Conservation (phyloP, 140 eudicot genomes). For the Bidens hawaiensis region DNA sequence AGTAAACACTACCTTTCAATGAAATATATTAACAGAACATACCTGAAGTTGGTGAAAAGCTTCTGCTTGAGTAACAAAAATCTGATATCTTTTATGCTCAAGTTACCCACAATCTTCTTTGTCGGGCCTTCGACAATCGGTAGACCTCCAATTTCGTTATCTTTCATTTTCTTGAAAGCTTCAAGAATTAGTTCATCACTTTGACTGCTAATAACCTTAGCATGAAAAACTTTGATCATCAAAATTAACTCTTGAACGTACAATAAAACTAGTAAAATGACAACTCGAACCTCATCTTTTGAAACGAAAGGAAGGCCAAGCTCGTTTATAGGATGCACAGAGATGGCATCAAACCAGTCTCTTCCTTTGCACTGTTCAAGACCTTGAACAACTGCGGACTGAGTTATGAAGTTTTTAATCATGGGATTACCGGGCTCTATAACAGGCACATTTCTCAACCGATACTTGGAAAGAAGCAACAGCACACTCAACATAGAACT, state of each 20-base stretch:
- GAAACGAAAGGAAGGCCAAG: slow-evolving; percentile 91
- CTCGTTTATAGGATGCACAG: slow-evolving; percentile 60
- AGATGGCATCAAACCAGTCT: slow-evolving; percentile 87
- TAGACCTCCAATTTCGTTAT: slow-evolving; percentile 81
- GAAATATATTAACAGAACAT: not conserved
- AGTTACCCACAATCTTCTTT: slow-evolving; percentile 70
- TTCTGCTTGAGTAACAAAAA: slow-evolving; percentile 75
- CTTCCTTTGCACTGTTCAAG: slow-evolving; percentile 81
- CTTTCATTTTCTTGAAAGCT: slow-evolving; percentile 92
- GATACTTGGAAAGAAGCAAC: slow-evolving; percentile 75
- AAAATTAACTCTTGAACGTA: not conserved
- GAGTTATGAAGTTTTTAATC: slow-evolving; percentile 78
- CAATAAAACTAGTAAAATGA: not conserved
- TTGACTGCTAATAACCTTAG: slow-evolving; percentile 60
- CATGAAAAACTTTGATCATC: not conserved
- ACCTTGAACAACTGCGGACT: slow-evolving; percentile 83
- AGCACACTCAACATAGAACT: slow-evolving; percentile 82
- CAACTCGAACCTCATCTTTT: slow-evolving; percentile 43
- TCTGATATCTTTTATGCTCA: slow-evolving; percentile 88
- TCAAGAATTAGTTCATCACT: slow-evolving; percentile 64
- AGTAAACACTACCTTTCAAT: too few species aligned
- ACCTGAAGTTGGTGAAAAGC: slow-evolving; percentile 88
- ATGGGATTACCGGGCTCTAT: slow-evolving; percentile 62
- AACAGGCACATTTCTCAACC: slow-evolving; percentile 86
- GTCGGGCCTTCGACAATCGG: slow-evolving; percentile 78